Conservation (phyloP, 176 grass and related monocot species). For the Zoysia pacifica region DNA sequence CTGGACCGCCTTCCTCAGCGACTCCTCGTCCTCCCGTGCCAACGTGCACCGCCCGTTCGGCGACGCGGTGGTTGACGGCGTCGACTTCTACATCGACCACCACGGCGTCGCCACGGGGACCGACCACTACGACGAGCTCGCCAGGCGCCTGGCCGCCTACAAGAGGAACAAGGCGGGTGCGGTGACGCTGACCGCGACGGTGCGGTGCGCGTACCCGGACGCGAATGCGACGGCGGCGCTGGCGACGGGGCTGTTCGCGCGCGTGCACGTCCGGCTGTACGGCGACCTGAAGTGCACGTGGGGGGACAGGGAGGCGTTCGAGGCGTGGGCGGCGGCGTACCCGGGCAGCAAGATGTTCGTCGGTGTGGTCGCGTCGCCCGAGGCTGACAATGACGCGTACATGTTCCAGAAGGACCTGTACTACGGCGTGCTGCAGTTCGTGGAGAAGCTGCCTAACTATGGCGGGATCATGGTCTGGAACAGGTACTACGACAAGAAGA, state of each 20-base stretch:
- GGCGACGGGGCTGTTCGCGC: not conserved
- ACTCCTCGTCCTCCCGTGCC: not conserved
- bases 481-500: slow-evolving; percentile 30
- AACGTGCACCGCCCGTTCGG: slow-evolving; percentile 15
- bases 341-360: not conserved
- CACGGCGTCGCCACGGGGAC: not conserved
- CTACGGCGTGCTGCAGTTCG: not conserved
- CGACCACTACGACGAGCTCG: not conserved
- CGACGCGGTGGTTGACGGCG: not conserved
- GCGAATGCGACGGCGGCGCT: not conserved
- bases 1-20: slow-evolving; percentile 4
- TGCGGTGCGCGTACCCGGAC: not conserved
- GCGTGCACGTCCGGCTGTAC: not conserved
- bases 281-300: not conserved
- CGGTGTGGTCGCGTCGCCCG: slow-evolving; percentile 29
- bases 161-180: too few relatives aligned
- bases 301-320: not conserved
- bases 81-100: slow-evolving; percentile 20
- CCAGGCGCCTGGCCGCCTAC: not conserved
- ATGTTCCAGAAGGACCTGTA: not conserved
- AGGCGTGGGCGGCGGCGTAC: slow-evolving; percentile 16
- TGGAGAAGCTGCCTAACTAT: not conserved
- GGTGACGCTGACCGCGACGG: not conserved
- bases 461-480: slow-evolving; percentile 28
- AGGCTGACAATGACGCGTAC: not conserved